These are phyloP conservation scores for Peribolospora kevripleyi DNA, from an alignment of 768 basidiomycete species.

Conservation along the genomic window DNA sequence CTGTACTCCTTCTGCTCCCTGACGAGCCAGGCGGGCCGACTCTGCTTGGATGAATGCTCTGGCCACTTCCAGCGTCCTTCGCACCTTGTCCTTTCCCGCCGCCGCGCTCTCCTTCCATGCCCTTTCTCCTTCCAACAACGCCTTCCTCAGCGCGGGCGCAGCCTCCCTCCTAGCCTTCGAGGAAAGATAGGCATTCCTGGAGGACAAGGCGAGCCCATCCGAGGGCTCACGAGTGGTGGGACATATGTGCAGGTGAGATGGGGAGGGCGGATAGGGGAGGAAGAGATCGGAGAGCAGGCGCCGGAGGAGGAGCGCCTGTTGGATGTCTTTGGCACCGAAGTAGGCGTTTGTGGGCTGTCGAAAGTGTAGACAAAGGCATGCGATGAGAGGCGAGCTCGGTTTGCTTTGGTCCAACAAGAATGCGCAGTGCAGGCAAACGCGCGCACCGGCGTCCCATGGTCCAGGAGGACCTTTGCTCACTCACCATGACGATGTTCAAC, in stretches of 20 bases:
- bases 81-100: too few species aligned
- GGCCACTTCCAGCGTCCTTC: too few species aligned
- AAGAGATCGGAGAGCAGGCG: slow-evolving; percentile 56
- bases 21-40: too few species aligned
- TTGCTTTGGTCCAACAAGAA: not conserved
- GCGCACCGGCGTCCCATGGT: not conserved
- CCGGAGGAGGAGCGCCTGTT: slow-evolving; percentile 69
- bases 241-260: slow-evolving; percentile 55
- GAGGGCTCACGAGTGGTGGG: slow-evolving; percentile 48
- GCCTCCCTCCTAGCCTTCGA: slow-evolving; percentile 23
- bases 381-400: not conserved
- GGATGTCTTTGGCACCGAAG: slow-evolving; percentile 96
- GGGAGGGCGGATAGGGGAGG: slow-evolving; percentile 40
- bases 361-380: slow-evolving; percentile 1
- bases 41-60: too few species aligned
- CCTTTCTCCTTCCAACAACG: slow-evolving; percentile 7
- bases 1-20: slow-evolving; percentile 21
- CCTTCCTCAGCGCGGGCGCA: slow-evolving; percentile 27
- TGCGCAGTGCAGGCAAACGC: not conserved
- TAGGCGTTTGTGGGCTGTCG: slow-evolving; percentile 67
- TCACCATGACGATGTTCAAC: slow-evolving; percentile 56
- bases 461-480: not conserved
- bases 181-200: slow-evolving; percentile 64
- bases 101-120: slow-evolving; percentile 6
- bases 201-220: slow-evolving; percentile 61